Percentiles rank a stretch among this genome's conserved stretches.
These are phyloP conservation scores for Colletotrichum sublineola DNA, from an alignment of 2,329 filamentous ascomycete genomes.

Conservation along the genomic window DNA sequence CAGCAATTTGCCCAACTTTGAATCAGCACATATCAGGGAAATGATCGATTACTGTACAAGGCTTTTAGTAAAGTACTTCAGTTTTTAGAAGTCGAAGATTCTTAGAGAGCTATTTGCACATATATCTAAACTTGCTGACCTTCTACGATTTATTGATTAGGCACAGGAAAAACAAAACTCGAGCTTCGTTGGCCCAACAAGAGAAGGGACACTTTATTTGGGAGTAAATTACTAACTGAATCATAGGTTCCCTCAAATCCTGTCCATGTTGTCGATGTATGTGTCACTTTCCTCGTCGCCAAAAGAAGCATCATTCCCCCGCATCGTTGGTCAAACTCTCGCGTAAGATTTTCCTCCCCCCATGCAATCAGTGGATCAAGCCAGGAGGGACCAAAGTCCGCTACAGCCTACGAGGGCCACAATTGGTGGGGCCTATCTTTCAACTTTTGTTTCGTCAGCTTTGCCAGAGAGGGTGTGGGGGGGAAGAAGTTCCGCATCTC, in stretches of 20 bases:
- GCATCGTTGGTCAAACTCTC: conserved; percentile 27
- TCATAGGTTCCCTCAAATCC: background rate
- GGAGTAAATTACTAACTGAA: background rate
- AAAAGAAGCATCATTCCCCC: conserved; percentile 9
- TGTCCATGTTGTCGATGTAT: background rate
- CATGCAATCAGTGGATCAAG: conserved; percentile 28
- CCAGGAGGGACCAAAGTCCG: background rate
- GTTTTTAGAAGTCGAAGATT: background rate
- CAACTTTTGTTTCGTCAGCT: background rate
- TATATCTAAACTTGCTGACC: background rate
- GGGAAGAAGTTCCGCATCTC: background rate
- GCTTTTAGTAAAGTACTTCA: background rate
- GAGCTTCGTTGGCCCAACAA: background rate
- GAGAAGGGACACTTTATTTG: background rate
- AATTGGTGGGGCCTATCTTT: background rate
- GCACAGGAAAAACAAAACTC: background rate
- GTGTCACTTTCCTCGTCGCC: background rate
- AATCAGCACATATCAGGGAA: background rate
- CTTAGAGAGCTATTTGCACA: background rate
- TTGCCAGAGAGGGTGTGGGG: conserved; percentile 1
- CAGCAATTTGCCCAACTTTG: background rate
- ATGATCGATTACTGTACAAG: background rate
- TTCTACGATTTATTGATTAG: background rate
- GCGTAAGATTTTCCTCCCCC: conserved; percentile 36
- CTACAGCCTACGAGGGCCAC: background rate